Conservation (phyloP, 1,284 basidiomycete species). For the Volvariella volvacea region DNA sequence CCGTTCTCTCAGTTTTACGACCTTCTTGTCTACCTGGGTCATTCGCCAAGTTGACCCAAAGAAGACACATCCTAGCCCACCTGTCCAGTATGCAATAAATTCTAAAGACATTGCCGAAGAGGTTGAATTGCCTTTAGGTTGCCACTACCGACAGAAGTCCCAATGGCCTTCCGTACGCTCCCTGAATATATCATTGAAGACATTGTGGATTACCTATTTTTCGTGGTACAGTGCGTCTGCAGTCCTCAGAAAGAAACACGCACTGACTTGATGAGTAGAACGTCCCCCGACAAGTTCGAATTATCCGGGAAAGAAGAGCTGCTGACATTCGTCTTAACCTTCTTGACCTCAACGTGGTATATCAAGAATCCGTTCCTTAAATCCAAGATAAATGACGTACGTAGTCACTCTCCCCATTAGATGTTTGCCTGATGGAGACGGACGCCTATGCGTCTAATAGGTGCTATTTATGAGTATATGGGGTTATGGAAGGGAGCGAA, state of each 20-base stretch:
- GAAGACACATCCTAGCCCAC: constrained; percentile 68
- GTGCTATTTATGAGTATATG: constrained; percentile 81
- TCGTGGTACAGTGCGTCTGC: constrained; percentile 70
- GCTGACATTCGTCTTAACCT: constrained; percentile 87
- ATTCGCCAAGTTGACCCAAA: constrained; percentile 88
- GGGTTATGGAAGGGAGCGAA: constrained; percentile 68
- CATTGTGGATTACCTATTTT: constrained; percentile 85
- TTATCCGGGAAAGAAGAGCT: constrained; percentile 82
- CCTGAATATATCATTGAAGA: constrained; percentile 97
- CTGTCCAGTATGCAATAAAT: constrained; percentile 53
- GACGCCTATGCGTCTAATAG: constrained; percentile 31
- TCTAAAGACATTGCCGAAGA: neutral
- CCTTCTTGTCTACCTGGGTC: constrained; percentile 92
- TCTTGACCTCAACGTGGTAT: constrained; percentile 92
- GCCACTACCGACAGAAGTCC: constrained; percentile 83
- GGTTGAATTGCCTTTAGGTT: constrained; percentile 39
- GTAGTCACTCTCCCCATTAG: constrained; percentile 14
- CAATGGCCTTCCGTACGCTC: constrained; percentile 79
- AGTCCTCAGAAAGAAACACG: no score
- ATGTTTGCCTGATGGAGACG: neutral
- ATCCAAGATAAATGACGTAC: constrained; percentile 92
- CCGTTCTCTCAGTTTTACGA: constrained; percentile 77
- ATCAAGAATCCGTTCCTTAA: constrained; percentile 99
- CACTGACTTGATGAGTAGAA: no score
- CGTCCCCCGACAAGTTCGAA: constrained; percentile 76